A percentile compares a stretch with the other conserved stretches of the same genome.
Evolutionary conservation across 805 yeast genomes (phyloP).

Genomic region (Nematodospora valgi): DNA sequence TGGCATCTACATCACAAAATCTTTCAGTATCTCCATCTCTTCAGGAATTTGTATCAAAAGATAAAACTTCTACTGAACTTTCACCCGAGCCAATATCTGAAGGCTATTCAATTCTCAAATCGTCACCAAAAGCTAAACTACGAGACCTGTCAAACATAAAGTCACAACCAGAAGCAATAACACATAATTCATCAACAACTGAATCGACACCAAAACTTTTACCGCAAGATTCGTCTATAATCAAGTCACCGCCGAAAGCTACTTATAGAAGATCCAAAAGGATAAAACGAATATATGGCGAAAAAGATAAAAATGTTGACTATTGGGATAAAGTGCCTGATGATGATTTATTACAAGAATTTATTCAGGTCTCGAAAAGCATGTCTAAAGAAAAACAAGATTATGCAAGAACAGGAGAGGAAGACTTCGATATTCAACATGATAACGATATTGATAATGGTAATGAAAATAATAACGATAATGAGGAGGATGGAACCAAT

Average conservation of each 20-base stretch:
- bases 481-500: neutral
- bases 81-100: too few relatives aligned
- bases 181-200: too few relatives aligned
- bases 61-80: too few relatives aligned
- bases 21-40: too few relatives aligned
- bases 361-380: slow-evolving; percentile 8
- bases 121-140: too few relatives aligned
- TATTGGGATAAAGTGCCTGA: slow-evolving; percentile 23
- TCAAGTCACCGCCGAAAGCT: neutral
- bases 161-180: neutral
- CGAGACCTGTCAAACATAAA: neutral
- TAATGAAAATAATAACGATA: neutral
- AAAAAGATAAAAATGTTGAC: slow-evolving; percentile 19
- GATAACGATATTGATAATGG: too few relatives aligned
- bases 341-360: slow-evolving; percentile 13
- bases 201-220: neutral
- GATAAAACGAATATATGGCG: neutral
- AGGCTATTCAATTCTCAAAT: too few relatives aligned
- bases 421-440: slow-evolving; percentile 8
- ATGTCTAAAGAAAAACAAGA: neutral
- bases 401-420: slow-evolving; percentile 8
- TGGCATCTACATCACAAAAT: neutral
- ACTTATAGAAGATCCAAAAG: slow-evolving; percentile 3
- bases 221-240: neutral
- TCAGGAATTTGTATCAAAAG: too few relatives aligned